Evolutionary conservation across 495 filamentous ascomycete species (phyloP), one percentile per base, ranked within the genome.

Genomic region (Clohesyomyces aquaticus): DNA sequence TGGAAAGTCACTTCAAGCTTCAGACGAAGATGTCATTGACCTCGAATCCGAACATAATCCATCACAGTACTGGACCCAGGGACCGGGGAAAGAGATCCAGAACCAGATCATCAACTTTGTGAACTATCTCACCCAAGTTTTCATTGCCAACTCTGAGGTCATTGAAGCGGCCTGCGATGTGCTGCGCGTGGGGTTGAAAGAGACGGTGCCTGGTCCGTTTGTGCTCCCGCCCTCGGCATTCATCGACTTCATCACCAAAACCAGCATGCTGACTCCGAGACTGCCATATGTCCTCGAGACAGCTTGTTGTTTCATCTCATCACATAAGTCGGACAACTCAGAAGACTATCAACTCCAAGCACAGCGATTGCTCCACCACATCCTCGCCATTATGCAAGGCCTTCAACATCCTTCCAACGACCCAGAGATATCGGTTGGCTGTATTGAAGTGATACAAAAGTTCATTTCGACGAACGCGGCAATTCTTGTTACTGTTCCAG

Each of bases 111-210:
- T 89, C 65, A 73, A 73, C 12, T 75, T 82, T 23, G 76, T 90
- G 25, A 68, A 77, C 45, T 82, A 23, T 85, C 91, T 63, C 79
- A 79, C 2, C 73, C 80, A 52, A 84, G 51, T 62, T 3, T 64
- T 57, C 41, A 57, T 45, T 16, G 50, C 28, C 9, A 62, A 87
- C 61, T 82, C 84, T 32, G 86, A 88, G 46, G 83, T 93, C 18
- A 83, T 92, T 19, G 91, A 94, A 70, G 82, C 83, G 23, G 85
- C 85, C 22, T 96, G 91, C 75, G 82, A 83, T 61, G 85, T 95
- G 28, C 78, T 93, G 55, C 85, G 87, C 59, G 83, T 87, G 18
- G 93, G 93, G 0, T 93, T 90, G 69, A 87, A 87, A 1, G 94
- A 98, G 73, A 82, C 78, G 0, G 82, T 83, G 12, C 87, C 90